Percentiles rank a stretch among this genome's conserved stretches.
Evolutionary conservation across 257 asterid genomes (phyloP).

Genomic region (Cordia subcordata): DNA sequence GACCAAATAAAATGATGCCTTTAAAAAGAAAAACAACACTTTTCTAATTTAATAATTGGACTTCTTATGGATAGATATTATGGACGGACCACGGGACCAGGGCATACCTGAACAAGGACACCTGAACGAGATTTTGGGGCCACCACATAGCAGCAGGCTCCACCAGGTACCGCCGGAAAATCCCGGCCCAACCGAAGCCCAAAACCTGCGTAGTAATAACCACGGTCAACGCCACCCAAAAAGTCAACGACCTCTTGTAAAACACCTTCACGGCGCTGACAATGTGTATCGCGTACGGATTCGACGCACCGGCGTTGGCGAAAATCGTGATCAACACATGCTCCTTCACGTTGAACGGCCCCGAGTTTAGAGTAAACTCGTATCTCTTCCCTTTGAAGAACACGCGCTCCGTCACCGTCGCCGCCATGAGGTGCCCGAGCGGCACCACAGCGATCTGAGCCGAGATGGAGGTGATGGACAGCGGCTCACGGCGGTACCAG

Average conservation of each 20-base stretch:
- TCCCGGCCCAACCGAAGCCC: conserved; percentile 69
- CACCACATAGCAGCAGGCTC: conserved; percentile 69
- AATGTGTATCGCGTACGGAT: conserved; percentile 77
- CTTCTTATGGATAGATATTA: neutral
- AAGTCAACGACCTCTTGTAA: conserved; percentile 55
- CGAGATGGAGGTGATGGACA: conserved; percentile 66
- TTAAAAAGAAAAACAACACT: no score
- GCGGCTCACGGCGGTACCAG: conserved; percentile 91
- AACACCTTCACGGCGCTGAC: conserved; percentile 82
- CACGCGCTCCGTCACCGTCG: conserved; percentile 39
- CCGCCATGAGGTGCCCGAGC: conserved; percentile 80
- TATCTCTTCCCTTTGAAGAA: conserved; percentile 57
- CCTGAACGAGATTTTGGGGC: conserved; percentile 48
- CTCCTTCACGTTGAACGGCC: conserved; percentile 74
- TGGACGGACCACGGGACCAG: conserved; percentile 40
- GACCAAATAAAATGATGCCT: no score
- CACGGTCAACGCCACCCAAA: conserved; percentile 72
- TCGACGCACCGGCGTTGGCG: conserved; percentile 83
- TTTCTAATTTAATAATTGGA: no score
- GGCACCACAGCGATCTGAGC: conserved; percentile 92
- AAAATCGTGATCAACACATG: conserved; percentile 84
- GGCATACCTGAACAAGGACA: conserved; percentile 46
- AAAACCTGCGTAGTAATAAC: conserved; percentile 65
- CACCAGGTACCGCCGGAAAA: conserved; percentile 40
- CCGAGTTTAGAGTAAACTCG: conserved; percentile 73